These are phyloP conservation scores for Aeschynomene evenia DNA, from an alignment of 306 rosid genomes.

Conservation along the genomic window DNA sequence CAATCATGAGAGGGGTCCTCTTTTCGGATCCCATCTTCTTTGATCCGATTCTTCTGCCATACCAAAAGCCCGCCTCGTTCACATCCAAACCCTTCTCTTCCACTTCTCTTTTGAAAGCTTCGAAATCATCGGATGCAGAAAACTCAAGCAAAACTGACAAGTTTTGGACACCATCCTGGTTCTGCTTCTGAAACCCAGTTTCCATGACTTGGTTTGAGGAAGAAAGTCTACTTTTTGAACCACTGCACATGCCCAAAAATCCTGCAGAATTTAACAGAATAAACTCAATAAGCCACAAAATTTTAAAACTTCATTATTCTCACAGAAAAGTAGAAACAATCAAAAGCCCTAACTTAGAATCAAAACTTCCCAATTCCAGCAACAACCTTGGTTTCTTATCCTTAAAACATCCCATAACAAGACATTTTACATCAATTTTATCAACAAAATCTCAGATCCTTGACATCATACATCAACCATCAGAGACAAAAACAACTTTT, in stretches of 20 bases:
- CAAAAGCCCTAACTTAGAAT: neutral
- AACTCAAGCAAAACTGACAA: slow-evolving; percentile 71
- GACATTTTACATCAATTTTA: neutral
- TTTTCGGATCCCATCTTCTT: slow-evolving; percentile 88
- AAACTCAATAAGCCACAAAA: slow-evolving; percentile 32
- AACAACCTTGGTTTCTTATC: neutral
- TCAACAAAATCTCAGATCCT: neutral
- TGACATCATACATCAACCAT: neutral
- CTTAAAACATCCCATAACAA: neutral
- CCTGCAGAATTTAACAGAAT: slow-evolving; percentile 51
- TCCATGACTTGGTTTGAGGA: slow-evolving; percentile 60
- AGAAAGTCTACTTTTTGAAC: slow-evolving; percentile 53
- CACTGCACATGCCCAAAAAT: slow-evolving; percentile 69
- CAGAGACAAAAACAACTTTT: slow-evolving; percentile 22
- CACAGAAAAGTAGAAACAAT: neutral
- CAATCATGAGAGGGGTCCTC: slow-evolving; percentile 93
- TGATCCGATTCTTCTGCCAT: slow-evolving; percentile 85
- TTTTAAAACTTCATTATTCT: neutral
- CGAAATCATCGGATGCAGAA: slow-evolving; percentile 77
- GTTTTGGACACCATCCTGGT: slow-evolving; percentile 29
- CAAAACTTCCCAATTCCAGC: neutral
- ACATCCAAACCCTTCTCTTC: slow-evolving; percentile 66
- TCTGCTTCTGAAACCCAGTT: slow-evolving; percentile 53
- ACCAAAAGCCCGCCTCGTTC: slow-evolving; percentile 76
- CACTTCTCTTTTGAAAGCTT: slow-evolving; percentile 61